These are phyloP conservation scores for Eutypella sp. DNA, from an alignment of 2,329 filamentous ascomycete species.

Conservation along the genomic window DNA sequence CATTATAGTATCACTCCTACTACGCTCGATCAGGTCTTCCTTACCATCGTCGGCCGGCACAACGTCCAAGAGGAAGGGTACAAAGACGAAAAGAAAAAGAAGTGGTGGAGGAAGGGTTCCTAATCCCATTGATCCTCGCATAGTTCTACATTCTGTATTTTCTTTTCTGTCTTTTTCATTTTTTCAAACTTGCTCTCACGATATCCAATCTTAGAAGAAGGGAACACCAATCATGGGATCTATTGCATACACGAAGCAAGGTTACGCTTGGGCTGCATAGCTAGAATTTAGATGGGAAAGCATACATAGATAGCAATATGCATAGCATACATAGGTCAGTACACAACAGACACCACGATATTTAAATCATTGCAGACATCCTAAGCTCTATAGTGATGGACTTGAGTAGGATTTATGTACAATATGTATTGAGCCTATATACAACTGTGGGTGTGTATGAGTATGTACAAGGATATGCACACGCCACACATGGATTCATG, in stretches of 20 bases:
- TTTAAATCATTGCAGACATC: neutral
- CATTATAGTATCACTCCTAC: conserved; percentile 86
- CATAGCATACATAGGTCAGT: too few relatives aligned
- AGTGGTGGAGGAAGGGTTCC: conserved; percentile 20
- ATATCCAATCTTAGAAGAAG: too few relatives aligned
- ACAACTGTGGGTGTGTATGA: neutral
- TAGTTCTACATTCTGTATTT: too few relatives aligned
- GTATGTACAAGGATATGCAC: neutral
- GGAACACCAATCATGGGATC: neutral
- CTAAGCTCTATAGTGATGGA: neutral
- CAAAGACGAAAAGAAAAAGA: conserved; percentile 18
- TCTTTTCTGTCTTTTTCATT: too few relatives aligned
- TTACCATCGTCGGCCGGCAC: conserved; percentile 77
- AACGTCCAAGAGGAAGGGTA: conserved; percentile 69
- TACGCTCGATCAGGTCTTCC: conserved; percentile 85
- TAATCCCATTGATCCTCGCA: too few relatives aligned
- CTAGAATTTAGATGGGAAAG: too few relatives aligned
- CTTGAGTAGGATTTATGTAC: neutral
- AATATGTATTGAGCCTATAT: neutral
- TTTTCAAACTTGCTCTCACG: too few relatives aligned
- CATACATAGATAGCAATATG: too few relatives aligned
- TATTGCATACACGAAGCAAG: too few relatives aligned
- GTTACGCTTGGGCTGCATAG: too few relatives aligned
- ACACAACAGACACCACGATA: too few relatives aligned
- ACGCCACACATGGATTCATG: too few relatives aligned